Percentiles rank a stretch among this genome's conserved stretches.
Evolutionary conservation across 2,329 filamentous ascomycete genomes (phyloP).

Genomic region (Dactylella cylindrospora): DNA sequence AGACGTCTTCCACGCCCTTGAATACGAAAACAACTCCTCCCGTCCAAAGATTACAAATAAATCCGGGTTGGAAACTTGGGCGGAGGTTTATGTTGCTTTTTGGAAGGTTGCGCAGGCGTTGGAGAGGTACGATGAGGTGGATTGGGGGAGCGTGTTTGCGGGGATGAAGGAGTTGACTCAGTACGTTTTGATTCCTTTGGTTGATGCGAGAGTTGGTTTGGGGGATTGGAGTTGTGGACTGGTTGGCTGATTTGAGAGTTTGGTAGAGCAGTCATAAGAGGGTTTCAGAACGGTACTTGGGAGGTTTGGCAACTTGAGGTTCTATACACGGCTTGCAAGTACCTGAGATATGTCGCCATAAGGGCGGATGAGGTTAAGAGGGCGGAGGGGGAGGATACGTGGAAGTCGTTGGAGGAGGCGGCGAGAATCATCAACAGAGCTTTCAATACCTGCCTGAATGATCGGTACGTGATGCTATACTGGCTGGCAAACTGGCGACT

Average conservation of each 20-base stretch:
- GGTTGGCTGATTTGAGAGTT: conserved; percentile 6
- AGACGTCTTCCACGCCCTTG: conserved; percentile 46
- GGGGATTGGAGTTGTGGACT: conserved; percentile 4
- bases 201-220: background rate
- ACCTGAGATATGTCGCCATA: conserved; percentile 83
- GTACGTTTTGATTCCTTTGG: conserved; percentile 30
- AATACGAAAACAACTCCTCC: conserved; percentile 44
- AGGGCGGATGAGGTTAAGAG: conserved; percentile 74
- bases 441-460: conserved; percentile 84
- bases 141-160: conserved; percentile 82
- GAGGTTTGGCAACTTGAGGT: conserved; percentile 91
- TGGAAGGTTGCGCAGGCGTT: conserved; percentile 64
- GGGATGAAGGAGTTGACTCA: conserved; percentile 79
- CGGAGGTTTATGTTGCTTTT: conserved; percentile 77
- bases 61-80: conserved; percentile 64
- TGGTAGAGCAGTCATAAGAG: conserved; percentile 69
- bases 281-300: conserved; percentile 74
- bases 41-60: conserved; percentile 44
- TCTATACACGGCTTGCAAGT: conserved; percentile 82
- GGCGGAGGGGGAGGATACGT: conserved; percentile 66
- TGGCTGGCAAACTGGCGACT: conserved; percentile 37
- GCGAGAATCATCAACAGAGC: conserved; percentile 88
- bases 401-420: conserved; percentile 85
- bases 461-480: conserved; percentile 65
- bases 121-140: conserved; percentile 57